A percentile compares a stretch with the other conserved stretches of the same genome.
Conservation (phyloP, 176 grass and related monocot species). For the Musa troglodytarum region DNA sequence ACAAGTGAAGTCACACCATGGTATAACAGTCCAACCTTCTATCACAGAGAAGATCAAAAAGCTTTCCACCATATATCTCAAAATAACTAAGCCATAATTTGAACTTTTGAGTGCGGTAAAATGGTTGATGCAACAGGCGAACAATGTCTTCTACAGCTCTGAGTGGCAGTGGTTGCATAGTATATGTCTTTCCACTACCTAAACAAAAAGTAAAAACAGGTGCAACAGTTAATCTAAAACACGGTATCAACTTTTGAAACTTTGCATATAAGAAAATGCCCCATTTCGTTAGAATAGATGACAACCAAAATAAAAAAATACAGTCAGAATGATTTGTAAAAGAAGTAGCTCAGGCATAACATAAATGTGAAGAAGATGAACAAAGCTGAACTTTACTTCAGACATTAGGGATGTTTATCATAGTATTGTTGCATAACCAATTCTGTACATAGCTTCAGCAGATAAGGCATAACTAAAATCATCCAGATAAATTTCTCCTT, state of each 20-base stretch:
- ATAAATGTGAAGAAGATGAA: not conserved
- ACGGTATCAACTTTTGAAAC: not conserved
- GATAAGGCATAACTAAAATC: not conserved
- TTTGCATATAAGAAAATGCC: not conserved
- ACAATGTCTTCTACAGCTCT: constrained; percentile 87
- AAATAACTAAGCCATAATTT: constrained; percentile 99
- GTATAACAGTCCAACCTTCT: constrained; percentile 54
- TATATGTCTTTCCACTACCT: constrained; percentile 99
- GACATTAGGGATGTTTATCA: not conserved
- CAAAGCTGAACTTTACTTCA: not conserved
- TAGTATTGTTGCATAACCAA: not conserved
- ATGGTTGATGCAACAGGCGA: constrained; percentile 58
- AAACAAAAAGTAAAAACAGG: constrained; percentile 19
- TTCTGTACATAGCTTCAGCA: not conserved
- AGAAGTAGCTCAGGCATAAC: not conserved
- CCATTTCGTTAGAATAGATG: not conserved
- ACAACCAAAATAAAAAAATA: not conserved
- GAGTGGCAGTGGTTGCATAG: constrained; percentile 92
- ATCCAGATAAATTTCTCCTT: not conserved
- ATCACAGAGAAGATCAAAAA: constrained; percentile 95
- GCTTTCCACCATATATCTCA: constrained; percentile 97
- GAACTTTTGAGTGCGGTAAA: constrained; percentile 86
- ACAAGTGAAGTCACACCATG: not conserved
- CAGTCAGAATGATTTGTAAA: not conserved
- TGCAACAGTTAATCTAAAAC: not conserved